Percentiles rank a stretch among this genome's conserved stretches.
Evolutionary conservation across 1,139 yeast species (phyloP).

Genomic region (Debaryomycetaceae sp.): DNA sequence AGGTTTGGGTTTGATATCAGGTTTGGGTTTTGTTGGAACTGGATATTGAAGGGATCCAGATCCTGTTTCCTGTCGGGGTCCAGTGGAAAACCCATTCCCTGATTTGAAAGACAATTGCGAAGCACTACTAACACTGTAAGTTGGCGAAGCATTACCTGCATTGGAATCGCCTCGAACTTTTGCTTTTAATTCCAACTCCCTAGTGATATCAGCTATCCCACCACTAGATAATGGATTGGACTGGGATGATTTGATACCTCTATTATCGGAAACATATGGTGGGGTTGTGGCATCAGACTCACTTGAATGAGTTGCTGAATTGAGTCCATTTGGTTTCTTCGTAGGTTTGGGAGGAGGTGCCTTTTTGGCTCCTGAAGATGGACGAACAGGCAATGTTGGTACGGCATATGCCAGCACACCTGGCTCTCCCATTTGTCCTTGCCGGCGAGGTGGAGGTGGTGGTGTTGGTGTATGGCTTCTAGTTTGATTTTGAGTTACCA

Average conservation of each 20-base stretch:
- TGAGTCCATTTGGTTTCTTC: slow-evolving; percentile 19
- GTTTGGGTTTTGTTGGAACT: slow-evolving; percentile 7
- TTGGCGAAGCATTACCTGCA: neutral
- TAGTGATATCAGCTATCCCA: neutral
- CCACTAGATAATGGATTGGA: neutral
- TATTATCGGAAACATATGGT: neutral
- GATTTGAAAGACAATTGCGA: neutral
- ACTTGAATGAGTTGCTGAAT: neutral
- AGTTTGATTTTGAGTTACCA: neutral
- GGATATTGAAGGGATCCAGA: neutral
- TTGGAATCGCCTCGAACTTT: neutral
- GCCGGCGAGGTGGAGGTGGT: neutral
- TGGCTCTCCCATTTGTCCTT: slow-evolving; percentile 6
- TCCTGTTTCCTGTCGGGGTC: neutral
- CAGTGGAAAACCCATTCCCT: neutral
- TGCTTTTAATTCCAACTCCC: neutral
- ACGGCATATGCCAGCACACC: neutral
- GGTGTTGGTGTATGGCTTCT: slow-evolving; percentile 10
- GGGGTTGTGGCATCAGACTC: neutral
- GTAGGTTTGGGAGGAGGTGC: slow-evolving; percentile 40
- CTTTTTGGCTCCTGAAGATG: slow-evolving; percentile 9
- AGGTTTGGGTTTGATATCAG: slow-evolving; percentile 16
- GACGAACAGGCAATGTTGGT: neutral
- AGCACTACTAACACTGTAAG: neutral
- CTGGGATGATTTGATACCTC: neutral